Base-by-base conservation (phyloP, 495 filamentous ascomycete species). In the Margaritispora aquatica region DNA sequence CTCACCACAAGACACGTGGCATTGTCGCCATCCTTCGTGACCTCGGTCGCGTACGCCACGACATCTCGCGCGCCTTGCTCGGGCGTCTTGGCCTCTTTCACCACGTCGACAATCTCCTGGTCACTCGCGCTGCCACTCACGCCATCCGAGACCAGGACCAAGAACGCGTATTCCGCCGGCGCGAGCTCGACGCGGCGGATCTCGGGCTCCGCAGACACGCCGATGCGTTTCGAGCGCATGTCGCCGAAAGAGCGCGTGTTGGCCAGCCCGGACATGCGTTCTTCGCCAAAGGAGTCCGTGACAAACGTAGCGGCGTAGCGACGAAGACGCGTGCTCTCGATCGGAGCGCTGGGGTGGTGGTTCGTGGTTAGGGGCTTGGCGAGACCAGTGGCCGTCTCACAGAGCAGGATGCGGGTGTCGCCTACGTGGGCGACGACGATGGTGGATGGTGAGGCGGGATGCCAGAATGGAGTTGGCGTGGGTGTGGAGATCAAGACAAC, bases 281-380 rank as follows among this genome's bases (percentile, higher is more conserved):
- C 95, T 71, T 98, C 95, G 66, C 94, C 94, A 67, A 97, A 97
- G 17, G 90, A 94, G 69, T 98, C 94, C 0, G 93, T 96, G 22
- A 95, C 84, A 63, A 98, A 92, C 0, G 87, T 88, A 17, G 87
- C 76, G 13, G 90, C 89, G 66, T 88, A 97, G 53, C 92, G 87
- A 4, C 92, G 86, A 29, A 98, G 80, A 22, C 94, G 84, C 53
- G 81, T 84, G 13, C 88, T 84, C 74, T 98, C 94, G 54, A 82
- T 74, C 0, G 95, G 93, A 0, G 85, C 81, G n/a, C 85, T 89
- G 0, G 94, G 93, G 66, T 92, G 93, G 73, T 98, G 94, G 70
- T 94, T 87, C 15, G 82, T 87, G 0, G 95, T 97, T 0, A 96
- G 64, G 1, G 93, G 88, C 7, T 87, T 77, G 3, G 92, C 84